A percentile compares a stretch with the other conserved stretches of the same genome.
Evolutionary conservation across 2,329 filamentous ascomycete species (phyloP).

Genomic region (Monosporascus sp.): DNA sequence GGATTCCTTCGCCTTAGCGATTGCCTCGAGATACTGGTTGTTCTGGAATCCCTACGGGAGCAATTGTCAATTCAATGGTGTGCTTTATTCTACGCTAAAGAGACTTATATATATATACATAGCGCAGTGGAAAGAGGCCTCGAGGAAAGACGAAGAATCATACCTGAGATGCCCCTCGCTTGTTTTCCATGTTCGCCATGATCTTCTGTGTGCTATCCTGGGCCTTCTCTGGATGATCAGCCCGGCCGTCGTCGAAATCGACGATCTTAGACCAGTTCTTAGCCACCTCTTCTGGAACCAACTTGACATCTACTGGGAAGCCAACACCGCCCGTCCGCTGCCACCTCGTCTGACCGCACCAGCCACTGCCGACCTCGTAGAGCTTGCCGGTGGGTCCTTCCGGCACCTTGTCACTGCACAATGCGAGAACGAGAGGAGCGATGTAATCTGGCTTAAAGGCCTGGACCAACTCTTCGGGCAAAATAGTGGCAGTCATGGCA

Average conservation of each 20-base stretch:
- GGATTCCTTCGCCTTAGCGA: conserved; percentile 66
- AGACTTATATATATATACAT: conserved; percentile 20
- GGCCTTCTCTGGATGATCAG: conserved; percentile 78
- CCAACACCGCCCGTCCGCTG: conserved; percentile 84
- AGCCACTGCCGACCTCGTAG: conserved; percentile 93
- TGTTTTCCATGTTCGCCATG: conserved; percentile 80
- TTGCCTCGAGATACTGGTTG: conserved; percentile 66
- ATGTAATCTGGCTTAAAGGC: conserved; percentile 99
- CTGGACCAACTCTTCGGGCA: conserved; percentile 96
- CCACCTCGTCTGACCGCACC: conserved; percentile 90
- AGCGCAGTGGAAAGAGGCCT: conserved; percentile 16
- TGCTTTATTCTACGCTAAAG: conserved; percentile 15
- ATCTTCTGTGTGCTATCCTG: conserved; percentile 72
- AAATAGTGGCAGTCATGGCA: conserved; percentile 85
- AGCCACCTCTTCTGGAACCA: conserved; percentile 80
- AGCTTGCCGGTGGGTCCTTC: conserved; percentile 77
- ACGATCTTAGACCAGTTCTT: conserved; percentile 73
- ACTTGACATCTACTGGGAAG: conserved; percentile 79
- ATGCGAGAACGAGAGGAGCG: conserved; percentile 82
- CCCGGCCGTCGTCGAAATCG: conserved; percentile 81
- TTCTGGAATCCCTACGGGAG: conserved; percentile 32
- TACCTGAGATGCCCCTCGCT: conserved; percentile 54
- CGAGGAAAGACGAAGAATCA: conserved; percentile 34
- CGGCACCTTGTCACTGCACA: conserved; percentile 81
- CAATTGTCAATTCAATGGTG: conserved; percentile 12